phyloP scores from a whole-genome alignment of 345 rosid genomes.

The Arabidopsis thaliana region TAIR10.1 NC_003075.7:9288501-9289000 shows the following conservation, averaged over 20 bases:
- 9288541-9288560: slow-evolving; percentile 55
- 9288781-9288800: slow-evolving; percentile 50
- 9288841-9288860: slow-evolving; percentile 47
- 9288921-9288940: slow-evolving; percentile 63
- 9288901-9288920: slow-evolving; percentile 63
- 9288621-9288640: slow-evolving; percentile 65
- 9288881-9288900: slow-evolving; percentile 58
- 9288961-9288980: slow-evolving; percentile 77
- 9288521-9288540: slow-evolving; percentile 75
- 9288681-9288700: slow-evolving; percentile 62
- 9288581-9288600: slow-evolving; percentile 65
- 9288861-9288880: slow-evolving; percentile 48
- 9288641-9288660: slow-evolving; percentile 52
- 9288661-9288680: slow-evolving; percentile 63
- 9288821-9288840: slow-evolving; percentile 67
- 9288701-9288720: slow-evolving; percentile 65
- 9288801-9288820: slow-evolving; percentile 63
- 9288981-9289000: slow-evolving; percentile 54
- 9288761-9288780: slow-evolving; percentile 59
- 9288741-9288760: slow-evolving; percentile 57
- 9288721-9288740: slow-evolving; percentile 78
- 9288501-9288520: slow-evolving; percentile 73
- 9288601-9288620: slow-evolving; percentile 81
- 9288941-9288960: slow-evolving; percentile 53
- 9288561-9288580: slow-evolving; percentile 53